Base-by-base conservation (phyloP, 1,139 yeast genomes). In the Geotrichum aggregatum region DNA sequence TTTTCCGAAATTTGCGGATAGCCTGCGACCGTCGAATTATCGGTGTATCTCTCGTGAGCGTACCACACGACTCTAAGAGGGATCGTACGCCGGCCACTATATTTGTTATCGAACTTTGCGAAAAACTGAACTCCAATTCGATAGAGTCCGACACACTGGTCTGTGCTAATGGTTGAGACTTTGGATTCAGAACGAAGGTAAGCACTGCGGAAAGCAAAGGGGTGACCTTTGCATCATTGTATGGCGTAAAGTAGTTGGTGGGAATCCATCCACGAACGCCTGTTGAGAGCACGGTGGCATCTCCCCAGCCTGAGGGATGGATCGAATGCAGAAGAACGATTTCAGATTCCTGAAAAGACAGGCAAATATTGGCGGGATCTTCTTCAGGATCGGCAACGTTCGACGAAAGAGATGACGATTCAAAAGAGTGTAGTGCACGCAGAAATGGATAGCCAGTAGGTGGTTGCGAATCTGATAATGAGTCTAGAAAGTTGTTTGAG, bases 221-320 rank as follows among this genome's bases (percentile, higher is more conserved):
- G 14, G 70, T 63, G 10, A 80, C 65, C 72, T 78, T 66, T 78
- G 73, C 54, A 82, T 88, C 59, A 64, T 72, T 65, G 73, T 75
- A 71, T 2, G 73, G 69, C 33, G 65, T 63, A 56, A 91, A 92
- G 69, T 88, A 92, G 68, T 91, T 91, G 76, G 91, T 84, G 1
- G 98, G 98, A 18, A 92, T 88, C 98, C 98, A 92, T 26, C 98
- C 98, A 56, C 96, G 76, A 60, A 79, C 78, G 52, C 87, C 78
- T 5, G 86, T 76, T 50, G 82, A 81, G 14, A 84, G 68, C 45
- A 87, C 68, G 0, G 97, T 89, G 2, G 92, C 98, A 68, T 92
- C 98, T 55, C 96, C 97, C 98, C 98, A 92, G 1, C 98, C 98
- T 14, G 96, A 84, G 52, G 86, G 83, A 67, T 92, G 98, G 24